These are phyloP conservation scores for Botrytis fragariae DNA, from an alignment of 2,329 filamentous ascomycete genomes.

Conservation along the genomic window DNA sequence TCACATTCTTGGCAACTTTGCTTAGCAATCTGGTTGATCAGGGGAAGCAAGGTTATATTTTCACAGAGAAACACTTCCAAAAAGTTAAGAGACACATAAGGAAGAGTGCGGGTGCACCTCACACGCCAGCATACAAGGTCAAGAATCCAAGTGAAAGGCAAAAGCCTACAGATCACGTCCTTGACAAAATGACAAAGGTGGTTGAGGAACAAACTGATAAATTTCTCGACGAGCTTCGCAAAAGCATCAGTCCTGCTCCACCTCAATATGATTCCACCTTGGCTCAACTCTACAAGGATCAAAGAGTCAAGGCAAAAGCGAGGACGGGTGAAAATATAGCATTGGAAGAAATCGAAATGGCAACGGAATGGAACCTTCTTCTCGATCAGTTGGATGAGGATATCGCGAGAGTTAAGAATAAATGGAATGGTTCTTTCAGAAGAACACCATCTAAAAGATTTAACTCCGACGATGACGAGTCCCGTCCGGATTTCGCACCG, in stretches of 20 bases:
- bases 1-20: slow-evolving; percentile 51
- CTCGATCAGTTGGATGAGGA: background rate
- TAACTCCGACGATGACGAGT: slow-evolving; percentile 4
- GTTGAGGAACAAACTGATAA: slow-evolving; percentile 44
- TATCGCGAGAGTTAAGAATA: slow-evolving; percentile 1
- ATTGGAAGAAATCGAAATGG: background rate
- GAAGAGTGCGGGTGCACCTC: background rate
- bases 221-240: slow-evolving; percentile 22
- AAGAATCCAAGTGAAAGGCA: background rate
- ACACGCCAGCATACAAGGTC: background rate
- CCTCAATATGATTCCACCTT: slow-evolving; percentile 32
- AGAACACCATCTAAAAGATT: background rate
- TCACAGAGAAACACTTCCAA: slow-evolving; percentile 45
- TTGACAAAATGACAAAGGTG: slow-evolving; percentile 63
- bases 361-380: slow-evolving; percentile 22
- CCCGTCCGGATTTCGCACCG: slow-evolving; percentile 8
- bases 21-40: slow-evolving; percentile 57
- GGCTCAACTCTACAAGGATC: slow-evolving; percentile 23
- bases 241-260: slow-evolving; percentile 19
- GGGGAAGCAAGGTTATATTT: slow-evolving; percentile 53
- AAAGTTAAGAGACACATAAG: slow-evolving; percentile 13
- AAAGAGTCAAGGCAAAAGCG: slow-evolving; percentile 22
- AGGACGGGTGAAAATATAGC: slow-evolving; percentile 16
- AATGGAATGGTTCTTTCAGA: background rate
- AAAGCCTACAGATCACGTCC: slow-evolving; percentile 47